phyloP scores from a whole-genome alignment of 2,329 filamentous ascomycete species.

The Dothideomycetes sp. region DNA sequence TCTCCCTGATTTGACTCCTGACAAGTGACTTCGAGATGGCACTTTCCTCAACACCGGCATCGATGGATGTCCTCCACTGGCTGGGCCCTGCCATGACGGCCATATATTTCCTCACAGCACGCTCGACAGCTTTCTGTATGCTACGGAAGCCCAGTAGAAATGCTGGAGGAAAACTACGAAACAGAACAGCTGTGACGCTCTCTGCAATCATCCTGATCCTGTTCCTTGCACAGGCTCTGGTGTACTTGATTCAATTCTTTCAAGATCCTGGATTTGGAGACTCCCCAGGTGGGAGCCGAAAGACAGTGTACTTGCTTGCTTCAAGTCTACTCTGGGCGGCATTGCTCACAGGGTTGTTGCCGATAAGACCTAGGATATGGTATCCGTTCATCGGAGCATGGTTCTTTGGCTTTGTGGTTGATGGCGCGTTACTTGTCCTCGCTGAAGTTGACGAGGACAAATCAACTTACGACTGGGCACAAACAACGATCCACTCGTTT shows the following conservation, averaged over 20 bases:
- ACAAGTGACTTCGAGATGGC: no score
- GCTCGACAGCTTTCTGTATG: slow-evolving; percentile 15
- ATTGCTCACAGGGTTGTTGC: background rate
- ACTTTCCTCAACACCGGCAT: no score
- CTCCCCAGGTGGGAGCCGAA: background rate
- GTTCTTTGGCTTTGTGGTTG: slow-evolving; percentile 13
- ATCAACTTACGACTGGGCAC: background rate
- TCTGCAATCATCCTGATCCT: slow-evolving; percentile 2
- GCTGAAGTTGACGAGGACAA: background rate
- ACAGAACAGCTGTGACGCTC: background rate
- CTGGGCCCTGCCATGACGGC: slow-evolving; percentile 12
- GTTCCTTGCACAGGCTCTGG: background rate
- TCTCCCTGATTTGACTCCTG: no score
- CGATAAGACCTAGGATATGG: slow-evolving; percentile 12
- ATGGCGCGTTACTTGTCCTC: slow-evolving; percentile 7
- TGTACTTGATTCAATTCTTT: background rate
- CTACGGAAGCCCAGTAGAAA: slow-evolving; percentile 10
- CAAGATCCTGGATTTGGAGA: background rate
- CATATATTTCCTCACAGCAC: slow-evolving; percentile 12
- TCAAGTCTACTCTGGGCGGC: background rate
- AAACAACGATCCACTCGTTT: background rate
- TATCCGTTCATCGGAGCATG: slow-evolving; percentile 18
- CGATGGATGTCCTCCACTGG: background rate
- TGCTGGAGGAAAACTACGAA: background rate
- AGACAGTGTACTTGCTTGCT: background rate